Percentiles rank a stretch among this genome's conserved stretches.
phyloP scores from a whole-genome alignment of 441 rosid species.

The Jatropha multifida region DNA sequence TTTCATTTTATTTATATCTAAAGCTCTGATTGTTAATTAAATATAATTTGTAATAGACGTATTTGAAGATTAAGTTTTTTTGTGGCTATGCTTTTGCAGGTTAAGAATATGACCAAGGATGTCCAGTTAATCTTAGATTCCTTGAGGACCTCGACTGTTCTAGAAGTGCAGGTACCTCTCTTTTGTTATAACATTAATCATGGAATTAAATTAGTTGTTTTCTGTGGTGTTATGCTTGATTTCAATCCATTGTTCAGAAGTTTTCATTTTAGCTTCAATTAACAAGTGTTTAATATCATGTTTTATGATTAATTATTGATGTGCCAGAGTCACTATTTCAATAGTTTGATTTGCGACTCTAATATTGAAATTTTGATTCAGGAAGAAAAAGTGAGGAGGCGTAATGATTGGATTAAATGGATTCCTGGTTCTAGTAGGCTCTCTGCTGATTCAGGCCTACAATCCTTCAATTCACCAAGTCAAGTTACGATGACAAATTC shows the following conservation, averaged over 20 bases:
- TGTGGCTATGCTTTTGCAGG: constrained; percentile 41
- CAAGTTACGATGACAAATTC: constrained; percentile 31
- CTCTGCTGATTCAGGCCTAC: constrained; percentile 27
- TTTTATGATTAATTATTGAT: background rate
- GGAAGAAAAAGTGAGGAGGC: constrained; percentile 73
- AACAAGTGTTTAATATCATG: background rate
- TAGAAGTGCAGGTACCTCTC: constrained; percentile 64
- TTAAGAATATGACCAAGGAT: constrained; percentile 52
- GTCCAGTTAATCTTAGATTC: constrained; percentile 62
- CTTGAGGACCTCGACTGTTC: constrained; percentile 49
- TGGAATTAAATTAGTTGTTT: background rate
- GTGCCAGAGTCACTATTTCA: background rate
- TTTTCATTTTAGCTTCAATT: background rate
- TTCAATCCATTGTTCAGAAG: background rate
- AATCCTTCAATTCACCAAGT: constrained; percentile 28
- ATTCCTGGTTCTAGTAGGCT: constrained; percentile 23
- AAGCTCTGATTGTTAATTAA: background rate
- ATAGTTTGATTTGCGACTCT: constrained; percentile 6
- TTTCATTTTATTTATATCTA: background rate
- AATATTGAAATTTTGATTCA: constrained; percentile 21
- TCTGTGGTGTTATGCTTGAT: background rate
- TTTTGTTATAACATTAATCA: background rate
- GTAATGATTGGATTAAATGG: constrained; percentile 62
- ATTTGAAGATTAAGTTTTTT: constrained; percentile 17
- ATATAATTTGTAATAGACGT: background rate